Conservation (phyloP, 305 asterid species). For the Euphrasia arctica region DNA sequence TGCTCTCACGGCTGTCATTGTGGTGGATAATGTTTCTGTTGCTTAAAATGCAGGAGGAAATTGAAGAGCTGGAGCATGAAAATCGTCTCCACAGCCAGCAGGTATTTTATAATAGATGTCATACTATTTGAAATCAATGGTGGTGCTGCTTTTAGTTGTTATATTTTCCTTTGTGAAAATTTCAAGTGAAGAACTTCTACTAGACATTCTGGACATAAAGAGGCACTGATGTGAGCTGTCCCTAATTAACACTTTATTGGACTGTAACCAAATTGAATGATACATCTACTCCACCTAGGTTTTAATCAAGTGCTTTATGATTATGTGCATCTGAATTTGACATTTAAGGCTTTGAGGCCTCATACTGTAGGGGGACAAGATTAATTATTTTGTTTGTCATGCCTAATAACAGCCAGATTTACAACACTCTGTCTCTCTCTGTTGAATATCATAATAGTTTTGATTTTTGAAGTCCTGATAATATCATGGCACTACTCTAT, state of each 20-base stretch:
- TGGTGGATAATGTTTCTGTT: conserved; percentile 21
- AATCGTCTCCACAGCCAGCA: conserved; percentile 96
- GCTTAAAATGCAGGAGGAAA: conserved; percentile 68
- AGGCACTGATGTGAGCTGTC: not conserved
- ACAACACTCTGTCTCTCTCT: not conserved
- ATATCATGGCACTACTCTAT: conserved; percentile 14
- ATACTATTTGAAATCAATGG: conserved; percentile 16
- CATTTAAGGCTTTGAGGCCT: conserved; percentile 2
- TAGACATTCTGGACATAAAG: not conserved
- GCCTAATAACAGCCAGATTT: not conserved
- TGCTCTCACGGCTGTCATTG: not conserved
- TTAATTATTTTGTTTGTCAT: not conserved
- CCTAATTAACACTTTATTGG: not conserved
- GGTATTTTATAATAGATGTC: conserved; percentile 42
- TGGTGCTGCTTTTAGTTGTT: conserved; percentile 14
- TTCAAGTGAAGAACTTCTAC: not conserved
- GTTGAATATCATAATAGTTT: not conserved
- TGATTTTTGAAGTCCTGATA: not conserved
- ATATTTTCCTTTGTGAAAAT: conserved; percentile 6
- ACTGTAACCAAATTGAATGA: conserved; percentile 5
- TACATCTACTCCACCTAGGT: not conserved
- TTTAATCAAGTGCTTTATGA: not conserved
- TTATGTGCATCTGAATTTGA: not conserved
- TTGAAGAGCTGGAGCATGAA: conserved; percentile 98
- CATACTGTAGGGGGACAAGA: not conserved